These are phyloP conservation scores for Verbena officinalis DNA, from an alignment of 257 asterid genomes.

Conservation along the genomic window DNA sequence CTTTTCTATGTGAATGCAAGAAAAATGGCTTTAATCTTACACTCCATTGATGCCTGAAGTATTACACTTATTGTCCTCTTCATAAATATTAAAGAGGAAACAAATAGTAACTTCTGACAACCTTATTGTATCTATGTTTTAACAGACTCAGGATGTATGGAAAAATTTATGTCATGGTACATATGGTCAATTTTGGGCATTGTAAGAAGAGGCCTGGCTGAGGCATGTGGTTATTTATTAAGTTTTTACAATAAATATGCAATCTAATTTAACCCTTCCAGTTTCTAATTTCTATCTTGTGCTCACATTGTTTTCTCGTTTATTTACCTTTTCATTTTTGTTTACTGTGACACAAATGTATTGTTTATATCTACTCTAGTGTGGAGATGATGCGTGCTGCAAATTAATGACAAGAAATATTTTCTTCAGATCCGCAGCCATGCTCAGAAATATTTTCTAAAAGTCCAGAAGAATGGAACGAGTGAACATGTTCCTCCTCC, in stretches of 20 bases:
- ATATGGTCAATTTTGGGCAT: slow-evolving; percentile 29
- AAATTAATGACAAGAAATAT: slow-evolving; percentile 2
- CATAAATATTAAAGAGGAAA: slow-evolving; percentile 1
- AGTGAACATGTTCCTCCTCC: slow-evolving; percentile 94
- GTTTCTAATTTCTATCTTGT: background rate
- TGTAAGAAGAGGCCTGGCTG: slow-evolving; percentile 13
- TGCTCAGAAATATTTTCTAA: slow-evolving; percentile 91
- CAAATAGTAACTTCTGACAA: slow-evolving; percentile 1
- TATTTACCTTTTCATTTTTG: background rate
- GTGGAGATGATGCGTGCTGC: background rate
- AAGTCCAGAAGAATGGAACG: slow-evolving; percentile 84
- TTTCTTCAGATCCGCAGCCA: slow-evolving; percentile 90
- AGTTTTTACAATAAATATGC: background rate
- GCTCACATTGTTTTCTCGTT: background rate
- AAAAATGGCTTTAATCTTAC: background rate
- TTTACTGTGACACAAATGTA: background rate
- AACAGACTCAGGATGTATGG: slow-evolving; percentile 25
- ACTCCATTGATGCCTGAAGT: background rate
- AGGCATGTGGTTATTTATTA: slow-evolving; percentile 33
- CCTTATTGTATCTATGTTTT: slow-evolving; percentile 3
- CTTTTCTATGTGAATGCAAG: background rate
- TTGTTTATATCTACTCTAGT: background rate
- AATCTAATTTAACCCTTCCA: background rate
- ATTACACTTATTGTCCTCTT: slow-evolving; percentile 16
- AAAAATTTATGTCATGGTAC: slow-evolving; percentile 19